Base-by-base conservation (phyloP, 2,329 filamentous ascomycete species). In the Cercospora zeina region DNA sequence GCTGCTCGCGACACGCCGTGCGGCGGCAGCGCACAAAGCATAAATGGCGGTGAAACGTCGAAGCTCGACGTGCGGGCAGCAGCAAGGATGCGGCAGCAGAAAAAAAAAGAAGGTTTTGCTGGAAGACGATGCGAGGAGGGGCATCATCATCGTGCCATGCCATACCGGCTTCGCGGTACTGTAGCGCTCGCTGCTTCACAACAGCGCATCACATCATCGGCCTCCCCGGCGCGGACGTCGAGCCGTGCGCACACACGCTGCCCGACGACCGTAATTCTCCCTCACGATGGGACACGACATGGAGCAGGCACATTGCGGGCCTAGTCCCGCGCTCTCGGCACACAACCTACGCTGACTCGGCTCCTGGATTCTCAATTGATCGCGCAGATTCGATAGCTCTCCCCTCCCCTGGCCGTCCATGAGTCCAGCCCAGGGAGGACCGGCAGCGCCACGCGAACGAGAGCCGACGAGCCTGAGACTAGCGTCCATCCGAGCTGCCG, bases 401-500 rank as follows among this genome's bases (percentile, higher is more conserved):
- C 39, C 19, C 21, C 21, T 39, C 36, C n/a, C 36, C n/a, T 8
- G 11, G 36, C 13, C 13, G 47, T 13, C 37, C 36, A 57, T 50
- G 39, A 58, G 42, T 58, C 55, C 36, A 58, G 24, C 30, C 39
- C 49, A 51, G 45, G 55, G 16, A 27, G 10, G 45, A 30, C 45
- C 31, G 56, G 42, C 56, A 58, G 45, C 30, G 31, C 56, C 56
- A 58, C 56, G 56, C 56, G 56, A 50, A 51, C 30, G 51, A 60
- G 51, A 61, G 62, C 62, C 62, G 62, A 56, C 30, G 61, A 63
- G 57, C 61, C 61, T 63, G 59, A 63, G 21, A 39, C 51, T 59
- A 59, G 61, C 56, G 56, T 19, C 51, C 31, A 36, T 50, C 39
- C 33, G n/a, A 8, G 16, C 21, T 31, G 49, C 45, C 57, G 30